Evolutionary conservation across 2,329 filamentous ascomycete genomes (phyloP).

Genomic region (Diaporthe sp.): DNA sequence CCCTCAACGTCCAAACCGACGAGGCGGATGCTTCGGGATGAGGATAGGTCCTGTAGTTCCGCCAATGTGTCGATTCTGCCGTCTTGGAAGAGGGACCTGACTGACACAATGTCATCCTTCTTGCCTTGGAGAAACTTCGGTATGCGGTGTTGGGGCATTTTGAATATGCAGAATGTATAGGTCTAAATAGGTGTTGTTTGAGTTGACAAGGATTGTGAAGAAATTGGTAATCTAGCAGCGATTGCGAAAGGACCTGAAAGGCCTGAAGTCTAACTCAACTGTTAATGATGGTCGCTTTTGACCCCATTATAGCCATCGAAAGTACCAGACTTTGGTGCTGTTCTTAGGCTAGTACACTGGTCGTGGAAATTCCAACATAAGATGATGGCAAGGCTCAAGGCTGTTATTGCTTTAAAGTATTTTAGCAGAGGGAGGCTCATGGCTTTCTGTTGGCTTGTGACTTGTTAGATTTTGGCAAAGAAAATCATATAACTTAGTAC

Average conservation of each 20-base stretch:
- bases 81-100: background rate
- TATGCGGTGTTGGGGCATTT: background rate
- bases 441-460: too few relatives aligned
- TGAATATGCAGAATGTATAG: background rate
- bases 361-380: background rate
- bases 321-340: background rate
- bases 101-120: background rate
- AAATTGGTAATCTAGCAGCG: background rate
- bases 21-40: background rate
- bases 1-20: background rate
- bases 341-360: background rate
- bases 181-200: background rate
- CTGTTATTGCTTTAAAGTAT: too few relatives aligned
- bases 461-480: too few relatives aligned
- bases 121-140: background rate
- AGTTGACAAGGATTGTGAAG: background rate
- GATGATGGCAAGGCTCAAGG: too few relatives aligned
- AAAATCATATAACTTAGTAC: too few relatives aligned
- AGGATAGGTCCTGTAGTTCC: too few relatives aligned
- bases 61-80: background rate
- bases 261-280: background rate
- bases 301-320: too few relatives aligned
- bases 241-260: background rate
- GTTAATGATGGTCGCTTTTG: too few relatives aligned
- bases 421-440: too few relatives aligned